Evolutionary conservation across 1,139 yeast genomes (phyloP).

Genomic region (Pneumocystis sp.): DNA sequence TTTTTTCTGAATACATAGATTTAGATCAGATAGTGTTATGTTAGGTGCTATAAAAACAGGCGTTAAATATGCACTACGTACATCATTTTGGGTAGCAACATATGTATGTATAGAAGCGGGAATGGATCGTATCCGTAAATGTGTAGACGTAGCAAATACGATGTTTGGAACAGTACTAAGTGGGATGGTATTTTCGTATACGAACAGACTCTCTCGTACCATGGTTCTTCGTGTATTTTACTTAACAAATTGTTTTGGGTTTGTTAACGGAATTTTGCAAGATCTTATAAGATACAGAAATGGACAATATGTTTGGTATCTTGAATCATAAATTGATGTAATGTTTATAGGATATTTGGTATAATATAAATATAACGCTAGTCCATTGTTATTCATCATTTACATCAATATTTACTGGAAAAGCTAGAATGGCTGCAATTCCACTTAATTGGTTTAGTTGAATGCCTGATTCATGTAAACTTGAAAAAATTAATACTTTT

Average conservation of each 20-base stretch:
- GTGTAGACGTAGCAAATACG: conserved; percentile 49
- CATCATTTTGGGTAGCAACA: conserved; percentile 34
- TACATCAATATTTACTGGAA: conserved; percentile 45
- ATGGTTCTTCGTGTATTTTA: background rate
- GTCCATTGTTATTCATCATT: background rate
- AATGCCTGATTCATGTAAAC: conserved; percentile 78
- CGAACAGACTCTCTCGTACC: background rate
- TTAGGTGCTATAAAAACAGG: conserved; percentile 39
- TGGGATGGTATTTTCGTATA: background rate
- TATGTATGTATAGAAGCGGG: conserved; percentile 50
- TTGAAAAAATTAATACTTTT: conserved; percentile 63
- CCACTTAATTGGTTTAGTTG: conserved; percentile 85
- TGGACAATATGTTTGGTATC: conserved; percentile 1
- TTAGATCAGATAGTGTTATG: conserved; percentile 25
- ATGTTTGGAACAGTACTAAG: conserved; percentile 29
- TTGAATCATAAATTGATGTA: background rate
- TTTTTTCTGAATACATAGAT: background rate
- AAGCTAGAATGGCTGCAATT: conserved; percentile 70
- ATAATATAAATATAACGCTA: no score
- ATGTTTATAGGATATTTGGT: no score
- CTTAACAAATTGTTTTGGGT: background rate
- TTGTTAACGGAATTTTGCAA: background rate
- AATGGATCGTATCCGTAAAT: conserved; percentile 41
- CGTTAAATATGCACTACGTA: conserved; percentile 31
- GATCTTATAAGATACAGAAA: conserved; percentile 1